Base-by-base conservation (phyloP, 306 rosid species). In the Parietaria judaica region DNA sequence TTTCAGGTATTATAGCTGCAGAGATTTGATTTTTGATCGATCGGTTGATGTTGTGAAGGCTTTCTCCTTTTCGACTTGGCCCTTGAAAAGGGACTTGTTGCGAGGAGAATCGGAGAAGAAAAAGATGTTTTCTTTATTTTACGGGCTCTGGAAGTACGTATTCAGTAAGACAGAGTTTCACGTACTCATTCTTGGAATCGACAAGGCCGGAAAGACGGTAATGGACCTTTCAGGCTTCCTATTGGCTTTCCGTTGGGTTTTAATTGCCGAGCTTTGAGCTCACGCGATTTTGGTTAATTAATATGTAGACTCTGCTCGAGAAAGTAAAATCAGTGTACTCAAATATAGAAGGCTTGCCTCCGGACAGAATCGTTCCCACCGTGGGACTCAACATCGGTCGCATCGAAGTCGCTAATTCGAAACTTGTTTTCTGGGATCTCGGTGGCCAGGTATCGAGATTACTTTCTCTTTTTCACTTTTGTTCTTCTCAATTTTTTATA, bases 131-230 rank as follows among this genome's bases (percentile, higher is more conserved):
- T 88, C 97, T 4, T 70, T 94, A 71, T 83, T 94, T 73, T 94
- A 86, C 72, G 99, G 99, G 49, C 89, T 94, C 57, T 94, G 97
- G 97, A 85, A 94, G 81, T 83, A 86, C 72, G 39, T 94, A 63
- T 84, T 79, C 70, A 89, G 91, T 73, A 84, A 86, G 86, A 84
- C 84, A 36, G 99, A 94, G 87, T 89, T 86, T 84, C 99, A 84
- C 68, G 91, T 94, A 13, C 97, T 94, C 72, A 89, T 94, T 80
- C 74, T 94, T 71, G 99, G 99, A 68, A 83, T 89, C 60, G 99
- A 88, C 88, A 94, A 94, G 80, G 84, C 99, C 58, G 99, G 99
- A n/a, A 94, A 94, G 78, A 89, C 99, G 60, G 99, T 94, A 84
- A 76, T 65, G 48, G 69, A 68, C 71, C 62, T 72, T 68, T 64